These are phyloP conservation scores for Panicum virgatum DNA, from an alignment of 202 grass and related monocot genomes.

Conservation along the genomic window DNA sequence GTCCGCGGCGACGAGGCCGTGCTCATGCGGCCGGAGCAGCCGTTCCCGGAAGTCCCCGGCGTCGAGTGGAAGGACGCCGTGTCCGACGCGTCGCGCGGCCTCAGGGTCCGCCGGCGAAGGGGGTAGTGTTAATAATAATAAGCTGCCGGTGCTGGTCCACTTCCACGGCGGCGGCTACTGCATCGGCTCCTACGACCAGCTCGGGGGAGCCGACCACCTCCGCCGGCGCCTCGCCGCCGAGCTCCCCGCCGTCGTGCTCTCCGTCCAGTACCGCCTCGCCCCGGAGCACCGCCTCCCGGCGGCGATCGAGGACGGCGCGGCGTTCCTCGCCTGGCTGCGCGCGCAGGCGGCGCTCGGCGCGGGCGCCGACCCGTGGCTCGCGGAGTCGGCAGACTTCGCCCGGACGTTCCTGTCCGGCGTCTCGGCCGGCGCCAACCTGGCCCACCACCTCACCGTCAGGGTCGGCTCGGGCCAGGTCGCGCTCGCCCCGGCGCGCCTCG, in stretches of 20 bases:
- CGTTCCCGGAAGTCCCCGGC: slow-evolving; percentile 1
- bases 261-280: slow-evolving; percentile 59
- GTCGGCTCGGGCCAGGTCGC: neutral
- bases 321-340: slow-evolving; percentile 51
- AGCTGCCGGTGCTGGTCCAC: slow-evolving; percentile 52
- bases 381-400: slow-evolving; percentile 23
- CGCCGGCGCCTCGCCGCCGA: slow-evolving; percentile 38
- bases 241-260: slow-evolving; percentile 43
- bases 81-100: slow-evolving; percentile 17
- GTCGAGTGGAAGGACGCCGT: slow-evolving; percentile 42
- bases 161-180: slow-evolving; percentile 72
- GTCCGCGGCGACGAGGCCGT: slow-evolving; percentile 35
- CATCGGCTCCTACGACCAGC: slow-evolving; percentile 6
- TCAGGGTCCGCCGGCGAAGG: slow-evolving; percentile 10
- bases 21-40: neutral
- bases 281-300: slow-evolving; percentile 61
- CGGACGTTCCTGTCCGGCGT: slow-evolving; percentile 47
- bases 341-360: neutral
- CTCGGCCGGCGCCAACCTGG: slow-evolving; percentile 58
- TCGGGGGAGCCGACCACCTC: neutral
- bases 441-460: slow-evolving; percentile 44
- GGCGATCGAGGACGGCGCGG: slow-evolving; percentile 51
- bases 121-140: neutral
- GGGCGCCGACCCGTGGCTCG: slow-evolving; percentile 1
- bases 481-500: slow-evolving; percentile 7